These are phyloP conservation scores for Cryptosporidium ubiquitum DNA, from an alignment of 169 alveolate species.

Conservation along the genomic window DNA sequence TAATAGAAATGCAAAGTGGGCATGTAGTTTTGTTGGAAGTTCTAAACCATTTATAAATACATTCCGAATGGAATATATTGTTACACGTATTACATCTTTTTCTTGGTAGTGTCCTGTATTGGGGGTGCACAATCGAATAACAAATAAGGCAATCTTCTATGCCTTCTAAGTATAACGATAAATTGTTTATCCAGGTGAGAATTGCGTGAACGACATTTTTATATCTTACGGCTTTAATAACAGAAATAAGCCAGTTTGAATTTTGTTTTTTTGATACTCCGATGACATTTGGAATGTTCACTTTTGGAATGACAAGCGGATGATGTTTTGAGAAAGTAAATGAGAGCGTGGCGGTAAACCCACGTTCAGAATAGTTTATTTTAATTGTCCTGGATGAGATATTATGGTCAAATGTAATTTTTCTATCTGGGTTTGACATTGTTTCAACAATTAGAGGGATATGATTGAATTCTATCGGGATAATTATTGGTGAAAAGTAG, in stretches of 20 bases:
- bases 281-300: slow-evolving; percentile 20
- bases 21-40: slow-evolving; percentile 82
- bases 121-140: slow-evolving; percentile 77
- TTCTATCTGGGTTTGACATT: slow-evolving; percentile 37
- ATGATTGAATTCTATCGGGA: slow-evolving; percentile 23
- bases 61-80: slow-evolving; percentile 79
- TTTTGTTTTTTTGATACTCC: slow-evolving; percentile 62
- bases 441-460: slow-evolving; percentile 19
- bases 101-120: slow-evolving; percentile 75
- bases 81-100: slow-evolving; percentile 76
- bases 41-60: slow-evolving; percentile 84
- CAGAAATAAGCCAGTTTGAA: slow-evolving; percentile 60
- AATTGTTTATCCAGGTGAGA: slow-evolving; percentile 60
- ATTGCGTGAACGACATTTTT: slow-evolving; percentile 45
- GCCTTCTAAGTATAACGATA: slow-evolving; percentile 57
- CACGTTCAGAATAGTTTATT: slow-evolving; percentile 32
- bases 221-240: slow-evolving; percentile 49
- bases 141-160: slow-evolving; percentile 79
- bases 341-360: slow-evolving; percentile 30
- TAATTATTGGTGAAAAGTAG: slow-evolving; percentile 43
- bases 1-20: slow-evolving; percentile 79
- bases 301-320: slow-evolving; percentile 55
- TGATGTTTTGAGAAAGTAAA: slow-evolving; percentile 53
- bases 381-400: slow-evolving; percentile 45
- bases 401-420: slow-evolving; percentile 16